Evolutionary conservation across 257 asterid genomes (phyloP).

Genomic region (Solanum habrochaites): DNA sequence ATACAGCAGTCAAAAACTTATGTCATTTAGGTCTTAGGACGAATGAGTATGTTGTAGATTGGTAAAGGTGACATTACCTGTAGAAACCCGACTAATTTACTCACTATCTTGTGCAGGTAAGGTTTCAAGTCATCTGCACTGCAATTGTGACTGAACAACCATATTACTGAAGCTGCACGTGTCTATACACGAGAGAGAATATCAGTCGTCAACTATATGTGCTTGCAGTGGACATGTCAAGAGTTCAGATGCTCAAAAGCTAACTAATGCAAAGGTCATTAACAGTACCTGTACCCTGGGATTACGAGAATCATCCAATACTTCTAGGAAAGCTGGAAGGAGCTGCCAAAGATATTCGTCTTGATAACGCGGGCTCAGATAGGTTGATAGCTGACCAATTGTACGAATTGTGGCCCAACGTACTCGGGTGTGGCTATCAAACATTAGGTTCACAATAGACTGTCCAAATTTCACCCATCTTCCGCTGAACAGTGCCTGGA

Average conservation of each 20-base stretch:
- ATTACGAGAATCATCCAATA: background rate
- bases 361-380: background rate
- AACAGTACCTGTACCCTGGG: constrained; percentile 3
- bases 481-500: background rate
- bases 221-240: background rate
- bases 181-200: background rate
- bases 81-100: background rate
- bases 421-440: background rate
- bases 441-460: background rate
- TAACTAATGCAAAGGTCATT: background rate
- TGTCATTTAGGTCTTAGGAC: background rate
- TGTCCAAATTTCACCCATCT: background rate
- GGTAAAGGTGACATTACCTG: background rate
- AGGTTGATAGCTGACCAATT: background rate
- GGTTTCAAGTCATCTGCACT: background rate
- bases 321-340: background rate
- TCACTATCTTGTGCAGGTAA: background rate
- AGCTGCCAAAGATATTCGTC: background rate
- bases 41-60: background rate
- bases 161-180: background rate
- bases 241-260: background rate
- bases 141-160: background rate
- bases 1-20: background rate
- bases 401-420: constrained; percentile 1
- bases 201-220: background rate